Conservation (phyloP, 345 rosid genomes). For the Erucastrum elatum region DNA sequence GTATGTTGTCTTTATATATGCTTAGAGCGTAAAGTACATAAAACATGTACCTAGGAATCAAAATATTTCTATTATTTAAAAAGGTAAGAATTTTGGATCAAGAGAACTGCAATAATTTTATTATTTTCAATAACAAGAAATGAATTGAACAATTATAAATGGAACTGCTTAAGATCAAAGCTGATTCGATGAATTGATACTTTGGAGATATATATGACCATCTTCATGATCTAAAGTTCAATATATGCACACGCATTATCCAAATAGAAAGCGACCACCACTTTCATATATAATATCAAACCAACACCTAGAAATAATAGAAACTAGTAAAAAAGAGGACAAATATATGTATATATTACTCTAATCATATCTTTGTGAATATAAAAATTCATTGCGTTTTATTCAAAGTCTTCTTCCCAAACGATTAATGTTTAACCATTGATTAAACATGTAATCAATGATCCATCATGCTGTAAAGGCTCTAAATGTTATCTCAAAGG, state of each 20-base stretch:
- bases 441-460: not conserved
- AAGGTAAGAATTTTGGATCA: not conserved
- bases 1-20: not conserved
- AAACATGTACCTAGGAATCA: not conserved
- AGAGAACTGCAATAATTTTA: not conserved
- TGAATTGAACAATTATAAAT: not conserved
- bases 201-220: conserved; percentile 28
- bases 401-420: not conserved
- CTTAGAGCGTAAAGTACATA: not conserved
- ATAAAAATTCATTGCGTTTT: not conserved
- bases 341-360: not conserved
- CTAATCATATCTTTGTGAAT: not conserved
- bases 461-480: not conserved
- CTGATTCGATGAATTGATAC: conserved; percentile 43
- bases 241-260: conserved; percentile 34
- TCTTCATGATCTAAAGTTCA: conserved; percentile 30
- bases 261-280: conserved; percentile 38
- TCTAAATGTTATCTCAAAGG: not conserved
- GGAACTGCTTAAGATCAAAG: conserved; percentile 39
- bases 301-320: not conserved
- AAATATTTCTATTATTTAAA: not conserved
- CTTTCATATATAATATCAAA: conserved; percentile 4
- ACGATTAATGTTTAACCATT: not conserved
- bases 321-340: not conserved
- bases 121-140: not conserved